Base-by-base conservation (phyloP, 768 basidiomycete genomes). In the Cubamyces sp. region DNA sequence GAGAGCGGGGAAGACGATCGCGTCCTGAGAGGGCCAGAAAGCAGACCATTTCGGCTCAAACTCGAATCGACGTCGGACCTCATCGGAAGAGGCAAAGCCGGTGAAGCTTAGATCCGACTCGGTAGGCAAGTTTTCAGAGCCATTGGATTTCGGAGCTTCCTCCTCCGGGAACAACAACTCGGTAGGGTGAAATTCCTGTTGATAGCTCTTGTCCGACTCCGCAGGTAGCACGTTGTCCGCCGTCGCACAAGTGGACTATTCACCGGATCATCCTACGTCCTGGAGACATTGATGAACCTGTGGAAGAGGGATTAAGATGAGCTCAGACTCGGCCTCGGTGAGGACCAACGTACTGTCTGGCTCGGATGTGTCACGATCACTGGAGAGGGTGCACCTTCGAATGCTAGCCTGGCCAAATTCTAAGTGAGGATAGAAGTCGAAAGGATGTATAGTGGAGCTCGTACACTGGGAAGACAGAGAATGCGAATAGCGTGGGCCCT, bases 61-160 rank as follows among this genome's bases (percentile, higher is more conserved):
- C 70, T 92, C 91, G 64, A 92, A 93, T 1, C 87, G 88, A 52
- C 89, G 82, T 30, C 90, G 78, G n/a, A 92, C 83, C 69, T 91
- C 91, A 19, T 87, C 86, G 65, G 91, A 93, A 0, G 88, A 87
- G 48, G 87, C 85, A 15, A 92, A 79, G 0, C 91, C 90, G 4
- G 76, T 79, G 66, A 93, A 92, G 71, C 90, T 91, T 52, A 83
- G 70, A 2, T 74, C 82, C 0, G 89, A 91, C 3, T 71, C 64
- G 19, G 70, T 69, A 30, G 78, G 74, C 1, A 75, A 71, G 45
- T 79, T 79, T 0, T 41, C 11, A 40, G 57, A 16, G 61, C 64
- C 25, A 55, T 34, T 34, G 34, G 34, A 11, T 69, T 46, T 21
- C 59, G 18, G 54, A 64, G n/a, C n/a, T n/a, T n/a, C 15, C 6